These are phyloP conservation scores for Suhomyces sp. DNA, from an alignment of 805 yeast genomes.

Conservation along the genomic window DNA sequence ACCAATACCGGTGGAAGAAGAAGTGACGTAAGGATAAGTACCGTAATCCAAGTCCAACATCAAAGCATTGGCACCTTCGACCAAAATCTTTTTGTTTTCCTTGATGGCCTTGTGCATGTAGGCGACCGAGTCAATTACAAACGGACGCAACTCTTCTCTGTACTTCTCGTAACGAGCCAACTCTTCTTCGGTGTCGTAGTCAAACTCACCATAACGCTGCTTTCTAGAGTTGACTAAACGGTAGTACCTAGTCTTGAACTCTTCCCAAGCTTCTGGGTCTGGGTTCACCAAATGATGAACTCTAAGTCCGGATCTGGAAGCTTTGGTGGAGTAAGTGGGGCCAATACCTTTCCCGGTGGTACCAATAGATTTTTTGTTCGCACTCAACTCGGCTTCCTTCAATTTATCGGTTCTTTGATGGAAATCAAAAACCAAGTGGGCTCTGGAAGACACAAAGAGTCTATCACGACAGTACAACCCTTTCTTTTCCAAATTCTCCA, in stretches of 20 bases:
- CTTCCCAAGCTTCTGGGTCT: constrained; percentile 90
- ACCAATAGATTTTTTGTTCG: constrained; percentile 83
- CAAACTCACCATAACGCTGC: constrained; percentile 91
- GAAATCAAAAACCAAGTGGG: constrained; percentile 95
- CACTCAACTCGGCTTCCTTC: constrained; percentile 85
- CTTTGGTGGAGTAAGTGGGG: constrained; percentile 96
- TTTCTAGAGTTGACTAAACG: constrained; percentile 77
- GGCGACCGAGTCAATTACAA: constrained; percentile 88
- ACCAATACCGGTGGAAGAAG: constrained; percentile 94
- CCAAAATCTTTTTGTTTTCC: constrained; percentile 78
- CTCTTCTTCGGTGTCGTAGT: constrained; percentile 79
- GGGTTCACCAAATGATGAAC: constrained; percentile 92
- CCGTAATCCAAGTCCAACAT: constrained; percentile 98
- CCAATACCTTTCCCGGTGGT: constrained; percentile 99
- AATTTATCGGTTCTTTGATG: constrained; percentile 96
- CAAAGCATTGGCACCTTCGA: constrained; percentile 97
- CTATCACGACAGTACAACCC: constrained; percentile 77
- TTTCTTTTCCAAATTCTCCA: constrained; percentile 74
- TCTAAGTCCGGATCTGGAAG: constrained; percentile 93
- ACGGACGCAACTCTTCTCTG: constrained; percentile 76
- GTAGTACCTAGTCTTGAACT: constrained; percentile 73
- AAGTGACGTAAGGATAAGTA: constrained; percentile 96
- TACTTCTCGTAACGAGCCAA: constrained; percentile 70
- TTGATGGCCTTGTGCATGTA: constrained; percentile 77
- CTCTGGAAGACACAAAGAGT: constrained; percentile 85